A percentile compares a stretch with the other conserved stretches of the same genome.
These are phyloP conservation scores for Limnomonas spitsbergensis DNA, from an alignment of 139 green algal genomes.

Conservation along the genomic window DNA sequence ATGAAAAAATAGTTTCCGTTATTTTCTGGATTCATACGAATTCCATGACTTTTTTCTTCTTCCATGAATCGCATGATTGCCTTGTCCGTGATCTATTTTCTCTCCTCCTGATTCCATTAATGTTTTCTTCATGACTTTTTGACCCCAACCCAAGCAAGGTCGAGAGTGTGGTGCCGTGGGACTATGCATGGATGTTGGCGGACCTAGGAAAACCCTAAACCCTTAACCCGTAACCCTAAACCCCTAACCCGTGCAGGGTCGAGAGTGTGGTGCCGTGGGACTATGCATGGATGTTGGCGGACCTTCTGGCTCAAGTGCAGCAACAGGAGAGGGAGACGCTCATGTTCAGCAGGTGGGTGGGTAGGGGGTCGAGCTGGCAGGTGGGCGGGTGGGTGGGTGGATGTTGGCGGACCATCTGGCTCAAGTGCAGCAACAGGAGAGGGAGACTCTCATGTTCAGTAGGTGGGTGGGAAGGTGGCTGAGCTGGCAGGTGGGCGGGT, in stretches of 20 bases:
- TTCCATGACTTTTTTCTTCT: no score
- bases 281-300: conserved; percentile 1
- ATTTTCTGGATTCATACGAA: no score
- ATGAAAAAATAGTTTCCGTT: no score
- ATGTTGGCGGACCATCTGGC: conserved; percentile 8
- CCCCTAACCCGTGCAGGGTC: background rate
- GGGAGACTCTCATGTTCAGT: background rate
- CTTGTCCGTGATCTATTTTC: no score
- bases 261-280: conserved; percentile 9
- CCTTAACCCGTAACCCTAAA: no score
- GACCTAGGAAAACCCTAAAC: no score
- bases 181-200: conserved; percentile 3
- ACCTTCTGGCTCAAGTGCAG: conserved; percentile 6
- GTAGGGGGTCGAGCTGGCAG: background rate
- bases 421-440: background rate
- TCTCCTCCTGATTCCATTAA: no score
- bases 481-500: background rate
- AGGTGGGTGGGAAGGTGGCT: background rate
- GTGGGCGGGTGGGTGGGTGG: background rate
- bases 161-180: conserved; percentile 6
- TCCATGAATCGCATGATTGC: no score
- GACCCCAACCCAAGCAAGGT: no score
- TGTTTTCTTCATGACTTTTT: no score
- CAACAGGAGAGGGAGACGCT: background rate
- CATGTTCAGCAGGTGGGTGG: background rate